Percentiles rank a stretch among this genome's conserved stretches.
Conservation (phyloP, 495 filamentous ascomycete genomes). For the Aspergillus carlsbadensis region DNA sequence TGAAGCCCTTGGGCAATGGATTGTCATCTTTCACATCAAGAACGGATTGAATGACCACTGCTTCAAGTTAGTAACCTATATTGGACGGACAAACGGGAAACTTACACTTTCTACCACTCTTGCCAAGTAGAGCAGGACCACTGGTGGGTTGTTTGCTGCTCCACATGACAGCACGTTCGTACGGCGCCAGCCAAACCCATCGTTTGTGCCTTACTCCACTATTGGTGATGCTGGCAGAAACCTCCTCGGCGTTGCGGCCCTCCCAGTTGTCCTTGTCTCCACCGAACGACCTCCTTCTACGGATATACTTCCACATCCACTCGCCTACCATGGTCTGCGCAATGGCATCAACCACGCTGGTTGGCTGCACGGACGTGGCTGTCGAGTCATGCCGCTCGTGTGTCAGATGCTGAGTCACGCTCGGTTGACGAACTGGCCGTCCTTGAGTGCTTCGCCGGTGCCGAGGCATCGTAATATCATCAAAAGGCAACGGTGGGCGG, state of each 20-base stretch:
- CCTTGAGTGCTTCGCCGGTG: constrained; percentile 19
- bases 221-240: constrained; percentile 53
- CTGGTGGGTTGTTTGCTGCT: constrained; percentile 95
- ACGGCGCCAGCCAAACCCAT: constrained; percentile 98
- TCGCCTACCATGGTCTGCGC: constrained; percentile 98
- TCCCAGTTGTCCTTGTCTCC: constrained; percentile 60
- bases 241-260: constrained; percentile 45
- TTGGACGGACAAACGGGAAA: constrained; percentile 10
- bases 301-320: constrained; percentile 99
- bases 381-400: constrained; percentile 51
- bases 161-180: constrained; percentile 95
- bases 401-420: constrained; percentile 23
- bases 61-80: constrained; percentile 15
- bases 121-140: constrained; percentile 85
- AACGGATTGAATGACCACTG: constrained; percentile 94
- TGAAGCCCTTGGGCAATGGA: constrained; percentile 71
- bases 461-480: constrained; percentile 65
- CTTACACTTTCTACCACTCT: constrained; percentile 94
- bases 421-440: constrained; percentile 22
- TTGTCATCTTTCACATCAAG: constrained; percentile 96
- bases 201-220: constrained; percentile 79
- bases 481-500: constrained; percentile 68
- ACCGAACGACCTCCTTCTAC: constrained; percentile 83
- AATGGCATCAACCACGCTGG: constrained; percentile 94
- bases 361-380: constrained; percentile 62